Base-by-base conservation (phyloP, 345 rosid genomes). In the Hirschfeldia incana region DNA sequence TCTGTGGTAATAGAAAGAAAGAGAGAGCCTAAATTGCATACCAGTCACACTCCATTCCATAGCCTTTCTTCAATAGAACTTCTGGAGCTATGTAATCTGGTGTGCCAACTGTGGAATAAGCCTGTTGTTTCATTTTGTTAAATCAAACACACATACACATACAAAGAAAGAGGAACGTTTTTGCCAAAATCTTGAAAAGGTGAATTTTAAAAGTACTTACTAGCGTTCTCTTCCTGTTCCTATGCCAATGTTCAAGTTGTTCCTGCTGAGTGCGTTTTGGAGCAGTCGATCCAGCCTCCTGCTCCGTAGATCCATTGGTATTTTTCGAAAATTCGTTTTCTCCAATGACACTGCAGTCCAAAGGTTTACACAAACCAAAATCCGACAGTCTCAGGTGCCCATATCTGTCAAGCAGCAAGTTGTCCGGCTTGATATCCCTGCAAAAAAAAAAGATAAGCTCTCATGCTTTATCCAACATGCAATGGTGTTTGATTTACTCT, bases 41-140 rank as follows among this genome's bases (percentile, higher is more conserved):
- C 98, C 98, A 92, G 75, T 92, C 98, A 81, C 99, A 94, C 84
- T 94, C 99, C 97, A 94, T 86, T 59, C 84, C 98, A 82, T 94
- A 94, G 46, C 98, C 98, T 90, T 92, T 94, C 91, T 94, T 94
- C 84, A 94, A 73, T 8, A 94, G 83, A 39, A 92, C 97, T 85
- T 92, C 99, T 39, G 98, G 98, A 72, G 98, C 98, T 65, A 94
- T 94, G 81, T 92, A 92, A 80, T 94, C 98, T 9, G 99, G 98
- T 65, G 99, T 91, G 15, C 99, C 99, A 57, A 94, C 98, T 46
- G 99, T 94, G 11, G 98, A 94, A 87, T 90, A 94, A 72, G 99
- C 99, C 99, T 94, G 88, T 83, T 79, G 67, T 76, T 69, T 37
- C 74, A 39, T 27, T 27, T 46, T 34, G 61, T 76, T 67, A 71